phyloP scores from a whole-genome alignment of 2,329 filamentous ascomycete genomes.

The Paraphoma sp. region DNA sequence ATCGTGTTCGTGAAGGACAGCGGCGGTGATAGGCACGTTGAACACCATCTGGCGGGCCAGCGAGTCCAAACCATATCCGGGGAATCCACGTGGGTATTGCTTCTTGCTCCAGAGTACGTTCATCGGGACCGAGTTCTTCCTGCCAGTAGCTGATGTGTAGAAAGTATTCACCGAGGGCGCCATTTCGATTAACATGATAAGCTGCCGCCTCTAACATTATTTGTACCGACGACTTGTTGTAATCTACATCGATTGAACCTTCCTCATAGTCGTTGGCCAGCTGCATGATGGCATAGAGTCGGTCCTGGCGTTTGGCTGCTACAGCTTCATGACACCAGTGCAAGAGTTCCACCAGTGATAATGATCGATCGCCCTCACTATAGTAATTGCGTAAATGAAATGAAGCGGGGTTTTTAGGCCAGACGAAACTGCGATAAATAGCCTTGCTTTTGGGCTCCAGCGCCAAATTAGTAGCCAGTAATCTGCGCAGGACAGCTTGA shows the following conservation, averaged over 20 bases:
- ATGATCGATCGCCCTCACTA: not conserved
- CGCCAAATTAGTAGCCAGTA: too few species aligned
- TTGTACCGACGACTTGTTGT: not conserved
- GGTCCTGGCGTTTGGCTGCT: not conserved
- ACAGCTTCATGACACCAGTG: not conserved
- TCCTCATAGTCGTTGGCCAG: constrained; percentile 3
- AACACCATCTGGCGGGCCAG: too few species aligned
- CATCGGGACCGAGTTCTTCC: not conserved
- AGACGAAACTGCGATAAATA: too few species aligned
- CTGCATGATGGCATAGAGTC: constrained; percentile 4
- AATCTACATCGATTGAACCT: constrained; percentile 1
- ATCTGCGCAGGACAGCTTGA: too few species aligned
- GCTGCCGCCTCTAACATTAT: not conserved
- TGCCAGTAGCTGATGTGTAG: not conserved
- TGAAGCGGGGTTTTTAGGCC: too few species aligned
- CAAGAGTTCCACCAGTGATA: not conserved
- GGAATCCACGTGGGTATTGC: not conserved
- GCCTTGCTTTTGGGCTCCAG: too few species aligned
- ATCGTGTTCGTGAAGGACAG: not conserved
- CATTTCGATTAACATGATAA: not conserved
- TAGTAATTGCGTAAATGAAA: too few species aligned
- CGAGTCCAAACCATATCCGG: not conserved
- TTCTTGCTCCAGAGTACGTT: too few species aligned
- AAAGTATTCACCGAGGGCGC: not conserved
- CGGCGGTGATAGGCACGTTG: too few species aligned